phyloP scores from a whole-genome alignment of 2,329 filamentous ascomycete species.

The Exophiala bonariae region DNA sequence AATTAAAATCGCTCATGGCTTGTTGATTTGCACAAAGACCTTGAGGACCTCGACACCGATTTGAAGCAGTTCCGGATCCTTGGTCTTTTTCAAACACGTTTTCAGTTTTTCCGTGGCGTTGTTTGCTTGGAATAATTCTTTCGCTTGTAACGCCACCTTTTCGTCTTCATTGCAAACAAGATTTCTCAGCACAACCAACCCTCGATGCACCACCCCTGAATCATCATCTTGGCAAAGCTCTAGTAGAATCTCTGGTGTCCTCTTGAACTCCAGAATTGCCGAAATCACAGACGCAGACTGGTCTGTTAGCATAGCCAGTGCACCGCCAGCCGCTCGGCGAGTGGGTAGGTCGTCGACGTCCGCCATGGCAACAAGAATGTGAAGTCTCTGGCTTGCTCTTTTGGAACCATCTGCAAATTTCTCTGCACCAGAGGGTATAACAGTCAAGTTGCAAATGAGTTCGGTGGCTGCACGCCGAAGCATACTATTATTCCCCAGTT shows the following conservation, averaged over 20 bases:
- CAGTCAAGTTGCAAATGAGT: conserved; percentile 80
- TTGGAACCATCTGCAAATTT: conserved; percentile 56
- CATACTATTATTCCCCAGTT: conserved; percentile 72
- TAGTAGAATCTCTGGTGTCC: conserved; percentile 77
- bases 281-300: conserved; percentile 70
- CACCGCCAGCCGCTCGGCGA: conserved; percentile 81
- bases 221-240: conserved; percentile 72
- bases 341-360: conserved; percentile 82
- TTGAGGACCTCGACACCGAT: conserved; percentile 73
- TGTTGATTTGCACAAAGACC: conserved; percentile 23
- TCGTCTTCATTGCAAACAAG: conserved; percentile 64
- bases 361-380: conserved; percentile 82
- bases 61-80: conserved; percentile 68
- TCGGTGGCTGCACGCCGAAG: conserved; percentile 84
- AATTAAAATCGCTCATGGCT: no score
- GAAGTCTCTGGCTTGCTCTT: conserved; percentile 71
- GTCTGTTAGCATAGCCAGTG: conserved; percentile 78
- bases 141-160: conserved; percentile 62
- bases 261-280: conserved; percentile 57
- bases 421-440: conserved; percentile 44
- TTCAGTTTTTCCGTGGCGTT: conserved; percentile 69
- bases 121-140: conserved; percentile 60
- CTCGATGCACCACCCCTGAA: conserved; percentile 57
- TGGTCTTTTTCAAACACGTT: conserved; percentile 66
- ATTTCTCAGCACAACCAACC: conserved; percentile 73